A percentile compares a stretch with the other conserved stretches of the same genome.
Evolutionary conservation across 139 green algal species (phyloP).

Genomic region (Chloropicon primus): DNA sequence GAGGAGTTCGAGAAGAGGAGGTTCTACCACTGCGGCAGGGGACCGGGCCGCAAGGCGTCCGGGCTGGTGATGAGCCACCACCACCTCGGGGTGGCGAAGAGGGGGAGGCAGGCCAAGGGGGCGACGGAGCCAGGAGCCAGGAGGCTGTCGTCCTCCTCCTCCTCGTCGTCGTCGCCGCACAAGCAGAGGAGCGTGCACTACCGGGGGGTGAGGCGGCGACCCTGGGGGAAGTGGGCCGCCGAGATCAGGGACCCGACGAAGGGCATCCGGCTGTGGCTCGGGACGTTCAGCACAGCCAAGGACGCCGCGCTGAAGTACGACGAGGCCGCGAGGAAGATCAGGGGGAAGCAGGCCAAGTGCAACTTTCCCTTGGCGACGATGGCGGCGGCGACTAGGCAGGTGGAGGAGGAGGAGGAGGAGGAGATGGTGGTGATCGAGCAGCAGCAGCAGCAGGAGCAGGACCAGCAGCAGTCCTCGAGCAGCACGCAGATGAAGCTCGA

Average conservation of each 20-base stretch:
- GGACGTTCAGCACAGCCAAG: neutral
- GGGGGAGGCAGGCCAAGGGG: neutral
- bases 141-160: too few relatives aligned
- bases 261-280: slow-evolving; percentile 21
- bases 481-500: too few relatives aligned
- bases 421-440: too few relatives aligned
- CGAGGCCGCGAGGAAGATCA: neutral
- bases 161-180: too few relatives aligned
- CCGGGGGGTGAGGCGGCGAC: slow-evolving; percentile 45
- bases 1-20: neutral
- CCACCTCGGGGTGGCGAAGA: neutral
- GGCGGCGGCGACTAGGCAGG: too few relatives aligned
- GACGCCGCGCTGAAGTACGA: neutral
- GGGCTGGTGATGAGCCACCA: too few relatives aligned
- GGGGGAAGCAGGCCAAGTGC: neutral
- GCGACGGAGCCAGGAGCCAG: too few relatives aligned
- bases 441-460: too few relatives aligned
- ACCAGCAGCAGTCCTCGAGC: too few relatives aligned
- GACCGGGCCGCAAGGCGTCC: neutral
- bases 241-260: slow-evolving; percentile 65
- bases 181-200: neutral
- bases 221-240: slow-evolving; percentile 66
- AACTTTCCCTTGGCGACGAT: neutral
- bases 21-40: neutral
- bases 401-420: neutral